Conservation (phyloP, 129 eudicot species). For the Erigeron canadensis region DNA sequence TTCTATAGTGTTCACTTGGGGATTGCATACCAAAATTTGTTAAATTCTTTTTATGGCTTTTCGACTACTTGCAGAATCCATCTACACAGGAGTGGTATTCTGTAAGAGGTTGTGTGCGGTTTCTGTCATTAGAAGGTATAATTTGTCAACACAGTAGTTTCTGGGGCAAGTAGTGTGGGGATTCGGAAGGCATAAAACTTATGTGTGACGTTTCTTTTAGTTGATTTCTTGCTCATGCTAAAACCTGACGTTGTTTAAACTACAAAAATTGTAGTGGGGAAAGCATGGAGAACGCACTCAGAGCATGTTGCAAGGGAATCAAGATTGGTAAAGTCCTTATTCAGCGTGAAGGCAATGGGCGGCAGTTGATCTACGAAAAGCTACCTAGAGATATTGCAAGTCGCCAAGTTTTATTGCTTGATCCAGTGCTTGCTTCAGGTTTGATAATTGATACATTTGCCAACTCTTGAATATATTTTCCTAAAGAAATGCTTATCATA, state of each 20-base stretch:
- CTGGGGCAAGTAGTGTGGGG: neutral
- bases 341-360: slow-evolving; percentile 65
- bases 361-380: slow-evolving; percentile 88
- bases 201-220: neutral
- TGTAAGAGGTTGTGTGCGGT: slow-evolving; percentile 88
- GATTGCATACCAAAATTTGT: slow-evolving; percentile 1
- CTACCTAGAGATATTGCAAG: slow-evolving; percentile 82
- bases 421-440: slow-evolving; percentile 96
- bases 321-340: slow-evolving; percentile 91
- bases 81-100: slow-evolving; percentile 84
- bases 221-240: neutral
- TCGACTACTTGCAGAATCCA: slow-evolving; percentile 58
- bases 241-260: slow-evolving; percentile 3
- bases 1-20: neutral
- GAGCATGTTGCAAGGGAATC: slow-evolving; percentile 97
- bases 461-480: neutral
- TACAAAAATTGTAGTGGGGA: slow-evolving; percentile 59
- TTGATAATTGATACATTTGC: slow-evolving; percentile 30
- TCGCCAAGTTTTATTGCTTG: slow-evolving; percentile 82
- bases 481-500: neutral
- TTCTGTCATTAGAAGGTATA: slow-evolving; percentile 82
- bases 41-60: neutral
- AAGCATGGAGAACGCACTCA: slow-evolving; percentile 96
- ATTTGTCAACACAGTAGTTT: neutral
- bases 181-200: too few relatives aligned